These are phyloP conservation scores for Podospora sp. DNA, from an alignment of 495 filamentous ascomycete species.

Conservation along the genomic window DNA sequence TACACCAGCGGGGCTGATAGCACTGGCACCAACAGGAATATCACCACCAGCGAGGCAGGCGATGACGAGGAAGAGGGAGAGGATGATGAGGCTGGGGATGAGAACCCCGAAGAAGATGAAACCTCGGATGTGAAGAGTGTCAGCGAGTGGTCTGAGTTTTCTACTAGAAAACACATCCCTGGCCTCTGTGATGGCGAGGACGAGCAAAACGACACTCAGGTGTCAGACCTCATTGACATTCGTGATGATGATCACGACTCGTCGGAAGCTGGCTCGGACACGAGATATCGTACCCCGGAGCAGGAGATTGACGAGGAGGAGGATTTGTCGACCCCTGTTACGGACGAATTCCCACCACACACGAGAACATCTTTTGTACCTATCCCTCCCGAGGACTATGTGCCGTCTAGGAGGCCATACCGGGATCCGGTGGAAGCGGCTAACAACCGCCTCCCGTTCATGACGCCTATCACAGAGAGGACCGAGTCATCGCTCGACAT, in stretches of 20 bases:
- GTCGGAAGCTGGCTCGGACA: neutral
- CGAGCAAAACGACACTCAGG: slow-evolving; percentile 29
- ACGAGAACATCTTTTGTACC: slow-evolving; percentile 58
- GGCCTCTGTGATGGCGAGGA: slow-evolving; percentile 33
- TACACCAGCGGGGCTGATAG: slow-evolving; percentile 83
- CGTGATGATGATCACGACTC: slow-evolving; percentile 20
- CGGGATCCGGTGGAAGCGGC: slow-evolving; percentile 73
- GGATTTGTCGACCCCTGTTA: slow-evolving; percentile 27
- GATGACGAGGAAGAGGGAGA: slow-evolving; percentile 38
- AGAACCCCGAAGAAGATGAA: slow-evolving; percentile 53
- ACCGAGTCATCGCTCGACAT: slow-evolving; percentile 83
- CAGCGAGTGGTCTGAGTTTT: slow-evolving; percentile 86
- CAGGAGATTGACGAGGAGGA: slow-evolving; percentile 44
- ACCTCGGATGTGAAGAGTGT: slow-evolving; percentile 63
- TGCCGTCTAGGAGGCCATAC: slow-evolving; percentile 71
- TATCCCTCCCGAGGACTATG: slow-evolving; percentile 83
- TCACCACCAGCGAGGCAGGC: slow-evolving; percentile 53
- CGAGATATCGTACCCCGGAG: slow-evolving; percentile 23
- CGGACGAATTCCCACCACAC: slow-evolving; percentile 38
- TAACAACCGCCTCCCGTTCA: slow-evolving; percentile 90
- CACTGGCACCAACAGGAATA: slow-evolving; percentile 68
- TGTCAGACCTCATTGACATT: slow-evolving; percentile 40
- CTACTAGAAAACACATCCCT: slow-evolving; percentile 70
- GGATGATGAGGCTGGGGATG: slow-evolving; percentile 67
- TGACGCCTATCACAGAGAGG: slow-evolving; percentile 96